Conservation (phyloP, 306 rosid genomes). For the Benincasa hispida region DNA sequence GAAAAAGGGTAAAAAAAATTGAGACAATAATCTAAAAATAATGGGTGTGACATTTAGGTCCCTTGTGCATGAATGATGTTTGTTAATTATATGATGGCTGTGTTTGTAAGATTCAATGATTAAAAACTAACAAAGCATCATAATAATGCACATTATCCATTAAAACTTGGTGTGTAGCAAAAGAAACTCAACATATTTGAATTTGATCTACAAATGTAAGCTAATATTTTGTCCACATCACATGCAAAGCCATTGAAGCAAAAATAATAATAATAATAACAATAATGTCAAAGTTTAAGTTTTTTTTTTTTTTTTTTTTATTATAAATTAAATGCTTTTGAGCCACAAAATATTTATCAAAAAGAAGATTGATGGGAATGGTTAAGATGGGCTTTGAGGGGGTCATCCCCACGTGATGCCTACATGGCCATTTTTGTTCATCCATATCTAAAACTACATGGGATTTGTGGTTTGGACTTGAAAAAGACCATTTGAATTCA, state of each 20-base stretch:
- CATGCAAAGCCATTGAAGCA: neutral
- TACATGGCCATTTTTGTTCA: neutral
- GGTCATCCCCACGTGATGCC: constrained; percentile 2
- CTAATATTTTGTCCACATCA: neutral
- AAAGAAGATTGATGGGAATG: neutral
- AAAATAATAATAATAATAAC: neutral
- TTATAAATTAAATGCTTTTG: neutral
- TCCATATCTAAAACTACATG: neutral
- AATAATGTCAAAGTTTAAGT: neutral
- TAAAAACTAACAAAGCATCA: neutral
- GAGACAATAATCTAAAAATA: neutral
- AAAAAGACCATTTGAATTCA: neutral
- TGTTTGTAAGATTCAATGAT: neutral
- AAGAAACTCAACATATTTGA: neutral
- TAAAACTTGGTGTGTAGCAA: neutral
- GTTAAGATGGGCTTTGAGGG: neutral
- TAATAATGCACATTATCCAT: neutral
- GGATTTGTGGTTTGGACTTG: neutral
- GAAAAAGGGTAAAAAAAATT: neutral
- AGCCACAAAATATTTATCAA: neutral
- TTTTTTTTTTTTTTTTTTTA: too few species aligned
- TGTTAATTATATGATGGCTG: neutral
- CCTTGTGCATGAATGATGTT: neutral
- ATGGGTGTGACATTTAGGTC: constrained; percentile 1
- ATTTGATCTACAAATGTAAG: neutral